phyloP scores from a whole-genome alignment of 192 early-diverging fungal species.

The Umbelopsis sp. region DNA sequence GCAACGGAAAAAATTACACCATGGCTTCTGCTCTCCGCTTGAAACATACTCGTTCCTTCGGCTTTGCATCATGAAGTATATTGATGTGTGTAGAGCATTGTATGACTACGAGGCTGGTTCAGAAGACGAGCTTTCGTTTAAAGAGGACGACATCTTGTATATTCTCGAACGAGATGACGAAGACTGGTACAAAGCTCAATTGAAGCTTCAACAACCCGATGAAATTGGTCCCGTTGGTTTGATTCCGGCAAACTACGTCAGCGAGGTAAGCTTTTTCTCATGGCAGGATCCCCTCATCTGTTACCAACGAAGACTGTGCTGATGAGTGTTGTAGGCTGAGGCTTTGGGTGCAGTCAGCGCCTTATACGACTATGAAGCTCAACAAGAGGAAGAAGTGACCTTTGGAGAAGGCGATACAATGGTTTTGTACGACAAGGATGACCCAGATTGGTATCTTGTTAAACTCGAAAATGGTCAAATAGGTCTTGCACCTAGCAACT shows the following conservation, averaged over 20 bases:
- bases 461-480: conserved; percentile 62
- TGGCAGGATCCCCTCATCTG: neutral
- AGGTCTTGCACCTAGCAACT: conserved; percentile 88
- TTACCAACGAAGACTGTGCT: conserved; percentile 9
- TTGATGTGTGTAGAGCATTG: conserved; percentile 72
- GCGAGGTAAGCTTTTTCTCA: conserved; percentile 39
- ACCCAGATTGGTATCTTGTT: conserved; percentile 93
- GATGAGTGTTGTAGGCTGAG: conserved; percentile 48
- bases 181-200: conserved; percentile 90
- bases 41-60: conserved; percentile 1
- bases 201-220: conserved; percentile 57
- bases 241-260: conserved; percentile 90
- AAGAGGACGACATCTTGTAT: conserved; percentile 87
- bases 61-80: conserved; percentile 40
- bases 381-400: conserved; percentile 81
- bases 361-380: conserved; percentile 82
- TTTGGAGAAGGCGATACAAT: conserved; percentile 74
- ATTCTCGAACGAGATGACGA: conserved; percentile 86
- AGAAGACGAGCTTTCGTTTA: conserved; percentile 84
- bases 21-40: neutral
- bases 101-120: conserved; percentile 89
- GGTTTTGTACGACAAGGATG: conserved; percentile 78
- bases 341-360: conserved; percentile 59
- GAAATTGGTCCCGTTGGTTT: conserved; percentile 67
- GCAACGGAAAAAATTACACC: conserved; percentile 5